These are phyloP conservation scores for Bipolaris gigantea DNA, from an alignment of 2,329 filamentous ascomycete species.

Conservation along the genomic window DNA sequence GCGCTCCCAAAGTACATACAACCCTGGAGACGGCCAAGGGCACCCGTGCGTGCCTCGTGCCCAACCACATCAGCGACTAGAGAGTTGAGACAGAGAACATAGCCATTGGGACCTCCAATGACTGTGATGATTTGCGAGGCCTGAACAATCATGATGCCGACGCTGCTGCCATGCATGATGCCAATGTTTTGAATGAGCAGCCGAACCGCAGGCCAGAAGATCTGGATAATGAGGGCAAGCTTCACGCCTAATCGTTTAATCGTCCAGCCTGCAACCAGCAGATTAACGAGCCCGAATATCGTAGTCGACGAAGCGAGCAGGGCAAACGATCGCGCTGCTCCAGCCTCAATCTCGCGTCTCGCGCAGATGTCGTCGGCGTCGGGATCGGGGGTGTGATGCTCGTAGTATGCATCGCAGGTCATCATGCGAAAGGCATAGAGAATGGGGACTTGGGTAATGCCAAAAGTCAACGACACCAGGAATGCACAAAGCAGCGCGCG, in stretches of 20 bases:
- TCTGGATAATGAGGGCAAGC: slow-evolving; percentile 63
- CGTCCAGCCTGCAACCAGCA: slow-evolving; percentile 68
- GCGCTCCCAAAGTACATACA: slow-evolving; percentile 68
- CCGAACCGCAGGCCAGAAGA: slow-evolving; percentile 65
- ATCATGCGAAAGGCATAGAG: slow-evolving; percentile 71
- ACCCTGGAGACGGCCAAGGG: slow-evolving; percentile 68
- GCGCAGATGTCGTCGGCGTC: slow-evolving; percentile 58
- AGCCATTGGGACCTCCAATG: slow-evolving; percentile 69
- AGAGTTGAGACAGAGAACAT: slow-evolving; percentile 69
- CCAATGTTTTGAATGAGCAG: slow-evolving; percentile 66
- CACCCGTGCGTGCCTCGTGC: slow-evolving; percentile 62
- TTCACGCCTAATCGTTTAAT: slow-evolving; percentile 69
- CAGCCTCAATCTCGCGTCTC: slow-evolving; percentile 64
- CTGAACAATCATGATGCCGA: slow-evolving; percentile 70
- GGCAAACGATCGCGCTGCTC: slow-evolving; percentile 65
- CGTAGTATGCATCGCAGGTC: slow-evolving; percentile 72
- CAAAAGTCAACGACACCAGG: slow-evolving; percentile 58
- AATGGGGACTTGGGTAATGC: slow-evolving; percentile 55
- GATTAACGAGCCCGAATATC: slow-evolving; percentile 66
- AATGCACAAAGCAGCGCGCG: slow-evolving; percentile 62
- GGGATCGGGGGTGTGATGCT: slow-evolving; percentile 54
- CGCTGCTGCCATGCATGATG: slow-evolving; percentile 61
- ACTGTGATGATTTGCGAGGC: slow-evolving; percentile 68
- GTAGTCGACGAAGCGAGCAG: slow-evolving; percentile 69
- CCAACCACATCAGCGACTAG: slow-evolving; percentile 67